Evolutionary conservation across 2,329 filamentous ascomycete species (phyloP), one percentile per base, ranked within the genome.

Genomic region (Nannizziopsis barbatae): DNA sequence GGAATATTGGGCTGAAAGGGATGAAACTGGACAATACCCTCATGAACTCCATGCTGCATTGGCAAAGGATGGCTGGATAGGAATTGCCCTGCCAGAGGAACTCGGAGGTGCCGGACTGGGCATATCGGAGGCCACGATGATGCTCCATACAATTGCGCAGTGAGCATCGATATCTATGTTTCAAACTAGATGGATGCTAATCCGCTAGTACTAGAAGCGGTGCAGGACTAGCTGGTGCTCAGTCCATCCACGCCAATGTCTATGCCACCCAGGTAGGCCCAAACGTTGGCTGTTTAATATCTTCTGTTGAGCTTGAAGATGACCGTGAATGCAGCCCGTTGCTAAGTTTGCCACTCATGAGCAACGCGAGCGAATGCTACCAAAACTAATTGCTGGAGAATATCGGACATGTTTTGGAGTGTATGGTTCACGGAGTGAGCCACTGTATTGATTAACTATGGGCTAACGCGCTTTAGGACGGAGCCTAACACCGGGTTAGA

Each of bases 61-160:
- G 7, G 82, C 86, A 6, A 76, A 77, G 49, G 83, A 81, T 54
- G 85, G 86, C 5, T 92, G 84, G 84, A 75, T 92, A 36, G 86
- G 86, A 2, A 88, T 90, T 55, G 84, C 84, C 0, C 68, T 92
- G 2, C 84, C 85, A 0, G 83, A 88, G 60, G 71, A 76, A 0
- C 73, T 87, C 0, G 86, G 86, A 2, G 86, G 86, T 0, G 75
- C 83, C 1, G 84, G 83, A 0, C 66, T 93, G 7, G 85, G 66
- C 59, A 87, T 93, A 32, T 82, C 83, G 0, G 86, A 92, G 61
- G 86, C 86, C 0, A 86, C 82, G 0, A 84, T 90, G 76, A 90
- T 92, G 84, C 76, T 92, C 72, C 86, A 93, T 58, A 85, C 84
- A 1, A 85, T 89, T 49, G 71, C 82, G 0, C 83, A 88, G 66